Evolutionary conservation across 768 basidiomycete species (phyloP).

Genomic region (Kwoniella shandongensis): DNA sequence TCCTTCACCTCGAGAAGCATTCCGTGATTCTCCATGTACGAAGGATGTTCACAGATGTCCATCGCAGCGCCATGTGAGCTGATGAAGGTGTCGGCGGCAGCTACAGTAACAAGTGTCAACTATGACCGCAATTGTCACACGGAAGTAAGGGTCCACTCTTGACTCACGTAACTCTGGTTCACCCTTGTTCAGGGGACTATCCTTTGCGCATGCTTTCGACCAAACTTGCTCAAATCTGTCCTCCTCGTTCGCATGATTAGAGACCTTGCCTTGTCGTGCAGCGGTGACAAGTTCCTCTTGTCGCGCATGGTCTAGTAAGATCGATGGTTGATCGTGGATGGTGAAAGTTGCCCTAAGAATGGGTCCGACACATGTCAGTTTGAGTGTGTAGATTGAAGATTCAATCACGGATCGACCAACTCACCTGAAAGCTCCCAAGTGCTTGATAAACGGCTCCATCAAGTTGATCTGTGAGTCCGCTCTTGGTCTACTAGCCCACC

Average conservation of each 20-base stretch:
- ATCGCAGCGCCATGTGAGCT: slow-evolving; percentile 47
- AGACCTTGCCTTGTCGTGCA: slow-evolving; percentile 46
- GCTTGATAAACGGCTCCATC: slow-evolving; percentile 53
- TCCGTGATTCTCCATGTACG: slow-evolving; percentile 53
- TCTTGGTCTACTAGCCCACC: slow-evolving; percentile 52
- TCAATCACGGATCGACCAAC: slow-evolving; percentile 16
- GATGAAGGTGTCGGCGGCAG: slow-evolving; percentile 52
- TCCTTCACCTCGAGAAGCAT: slow-evolving; percentile 50
- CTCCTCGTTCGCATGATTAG: slow-evolving; percentile 43
- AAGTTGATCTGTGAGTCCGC: slow-evolving; percentile 55
- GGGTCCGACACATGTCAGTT: not conserved
- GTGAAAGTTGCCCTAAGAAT: slow-evolving; percentile 51
- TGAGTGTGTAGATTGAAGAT: too few relatives aligned
- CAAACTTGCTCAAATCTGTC: slow-evolving; percentile 49
- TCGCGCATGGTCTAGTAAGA: slow-evolving; percentile 48
- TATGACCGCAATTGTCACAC: slow-evolving; percentile 1
- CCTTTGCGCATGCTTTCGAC: slow-evolving; percentile 48
- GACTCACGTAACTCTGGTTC: slow-evolving; percentile 40
- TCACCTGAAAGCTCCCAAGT: slow-evolving; percentile 49
- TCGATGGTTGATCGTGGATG: slow-evolving; percentile 54
- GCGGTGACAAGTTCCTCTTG: slow-evolving; percentile 47
- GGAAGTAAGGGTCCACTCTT: not conserved
- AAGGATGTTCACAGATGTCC: slow-evolving; percentile 54
- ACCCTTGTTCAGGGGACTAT: slow-evolving; percentile 46
- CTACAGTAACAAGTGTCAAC: slow-evolving; percentile 7